Conservation (phyloP, 768 basidiomycete genomes). For the Nidularia sp. region DNA sequence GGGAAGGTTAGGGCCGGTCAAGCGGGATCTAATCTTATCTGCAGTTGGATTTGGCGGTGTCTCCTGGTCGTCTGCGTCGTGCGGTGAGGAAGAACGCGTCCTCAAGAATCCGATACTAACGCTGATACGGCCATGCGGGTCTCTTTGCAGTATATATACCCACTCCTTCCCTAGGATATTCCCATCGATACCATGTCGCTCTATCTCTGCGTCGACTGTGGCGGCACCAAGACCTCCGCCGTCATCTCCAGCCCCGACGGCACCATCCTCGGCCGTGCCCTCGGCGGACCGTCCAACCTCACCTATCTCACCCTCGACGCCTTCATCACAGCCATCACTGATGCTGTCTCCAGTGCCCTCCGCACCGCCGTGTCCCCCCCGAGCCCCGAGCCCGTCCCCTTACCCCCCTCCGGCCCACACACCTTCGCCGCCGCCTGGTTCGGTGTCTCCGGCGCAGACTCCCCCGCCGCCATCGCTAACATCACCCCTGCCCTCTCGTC, state of each 20-base stretch:
- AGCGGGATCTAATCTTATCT: too few species aligned
- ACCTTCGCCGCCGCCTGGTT: constrained; percentile 76
- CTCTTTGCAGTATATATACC: background rate
- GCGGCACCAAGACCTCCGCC: constrained; percentile 84
- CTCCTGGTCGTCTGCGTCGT: too few species aligned
- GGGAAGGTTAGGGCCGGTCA: constrained; percentile 36
- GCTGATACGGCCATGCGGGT: too few species aligned
- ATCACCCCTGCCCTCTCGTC: constrained; percentile 51
- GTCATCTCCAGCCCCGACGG: constrained; percentile 60
- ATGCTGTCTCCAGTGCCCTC: constrained; percentile 54
- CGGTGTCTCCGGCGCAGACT: constrained; percentile 81
- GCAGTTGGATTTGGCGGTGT: too few species aligned
- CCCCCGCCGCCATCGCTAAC: constrained; percentile 53
- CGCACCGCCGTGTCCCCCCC: constrained; percentile 33
- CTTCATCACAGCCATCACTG: constrained; percentile 51
- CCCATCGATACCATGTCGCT: constrained; percentile 43
- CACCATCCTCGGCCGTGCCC: constrained; percentile 59
- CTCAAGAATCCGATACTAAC: too few species aligned
- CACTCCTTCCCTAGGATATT: background rate
- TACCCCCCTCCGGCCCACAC: constrained; percentile 27
- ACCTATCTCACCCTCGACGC: constrained; percentile 66
- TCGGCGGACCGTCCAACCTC: constrained; percentile 82
- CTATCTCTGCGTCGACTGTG: constrained; percentile 83
- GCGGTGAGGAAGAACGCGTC: too few species aligned
- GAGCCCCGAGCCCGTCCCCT: constrained; percentile 22